Evolutionary conservation across 352 stramenopile genomes (phyloP), one percentile per base, ranked within the genome.

Genomic region (Phytophthora parvispora): DNA sequence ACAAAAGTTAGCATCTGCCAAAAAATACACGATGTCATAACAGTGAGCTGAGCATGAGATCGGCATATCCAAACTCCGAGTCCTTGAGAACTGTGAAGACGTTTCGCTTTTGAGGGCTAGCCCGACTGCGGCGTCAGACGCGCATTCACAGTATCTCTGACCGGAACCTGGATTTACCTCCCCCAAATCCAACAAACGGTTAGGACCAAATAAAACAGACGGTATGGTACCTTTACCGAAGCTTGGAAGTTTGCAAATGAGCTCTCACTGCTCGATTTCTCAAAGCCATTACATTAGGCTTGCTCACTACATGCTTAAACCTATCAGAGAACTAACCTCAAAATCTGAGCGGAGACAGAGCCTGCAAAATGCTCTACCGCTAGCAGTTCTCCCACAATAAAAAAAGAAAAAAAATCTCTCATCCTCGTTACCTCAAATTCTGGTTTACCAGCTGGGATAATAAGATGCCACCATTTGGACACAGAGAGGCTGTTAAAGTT

Each of bases 121-220:
- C 18, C 50, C 29, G 50, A 56, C 50, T 45, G 18, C n/a, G 6
- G 50, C 50, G 50, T 56, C 18, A 56, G 50, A 20, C 49, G 18
- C 27, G 49, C 49, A 56, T 56, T 29, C 40, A 47, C 40, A 47
- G n/a, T 20, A 24, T 24, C 40, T 47, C 40, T 40, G 32, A 40
- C 32, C 32, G 32, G 32, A 40, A 40, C 9, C 32, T 40, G 10
- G 32, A 40, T 40, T 40, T 40, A 13, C 32, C 32, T 40, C 32
- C 16, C 32, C 32, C 6, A 40, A 40, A 18, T 40, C 32, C 32
- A 40, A 40, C 32, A 40, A 40, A 40, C 32, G 0, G 32, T 40
- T 40, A 40, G 32, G 9, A 15, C 9, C 32, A 13, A 15, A 40
- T 18, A 40, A 40, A 40, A 40, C 9, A 18, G 2, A 40, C n/a